Percentiles rank a stretch among this genome's conserved stretches.
Evolutionary conservation across 2,329 filamentous ascomycete genomes (phyloP).

Genomic region (Cryphonectria naterciae): DNA sequence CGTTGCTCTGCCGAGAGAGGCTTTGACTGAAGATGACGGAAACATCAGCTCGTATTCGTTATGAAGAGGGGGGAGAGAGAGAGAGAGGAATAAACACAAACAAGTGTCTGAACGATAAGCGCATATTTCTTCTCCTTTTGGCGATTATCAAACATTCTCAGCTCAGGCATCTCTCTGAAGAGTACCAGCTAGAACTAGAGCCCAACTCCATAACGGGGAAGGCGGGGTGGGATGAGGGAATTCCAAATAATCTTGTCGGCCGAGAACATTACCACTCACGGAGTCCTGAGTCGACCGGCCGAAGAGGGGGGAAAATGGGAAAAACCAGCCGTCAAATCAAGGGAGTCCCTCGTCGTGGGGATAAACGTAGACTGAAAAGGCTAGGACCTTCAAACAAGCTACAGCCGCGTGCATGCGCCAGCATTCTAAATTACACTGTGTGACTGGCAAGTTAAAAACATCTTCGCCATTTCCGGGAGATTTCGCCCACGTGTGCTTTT

Average conservation of each 20-base stretch:
- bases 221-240: not conserved
- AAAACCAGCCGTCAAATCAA: not conserved
- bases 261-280: constrained; percentile 1
- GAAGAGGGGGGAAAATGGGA: not conserved
- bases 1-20: not conserved
- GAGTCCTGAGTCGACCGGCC: not conserved
- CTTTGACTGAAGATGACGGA: not conserved
- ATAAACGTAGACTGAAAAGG: not conserved
- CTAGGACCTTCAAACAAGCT: not conserved
- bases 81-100: not conserved
- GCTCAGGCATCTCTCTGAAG: not conserved
- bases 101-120: not conserved
- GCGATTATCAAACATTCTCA: not conserved
- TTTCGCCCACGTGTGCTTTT: not conserved
- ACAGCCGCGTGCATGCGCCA: not conserved
- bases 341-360: not conserved
- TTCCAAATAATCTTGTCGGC: not conserved
- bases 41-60: not conserved
- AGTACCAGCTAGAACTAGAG: not conserved
- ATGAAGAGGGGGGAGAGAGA: too few relatives aligned
- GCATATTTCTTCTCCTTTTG: not conserved
- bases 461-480: not conserved
- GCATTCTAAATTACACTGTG: not conserved
- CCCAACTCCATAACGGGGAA: not conserved
- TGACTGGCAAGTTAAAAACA: not conserved